Conservation (phyloP, 148 eudicot species). For the Spergularia marina region DNA sequence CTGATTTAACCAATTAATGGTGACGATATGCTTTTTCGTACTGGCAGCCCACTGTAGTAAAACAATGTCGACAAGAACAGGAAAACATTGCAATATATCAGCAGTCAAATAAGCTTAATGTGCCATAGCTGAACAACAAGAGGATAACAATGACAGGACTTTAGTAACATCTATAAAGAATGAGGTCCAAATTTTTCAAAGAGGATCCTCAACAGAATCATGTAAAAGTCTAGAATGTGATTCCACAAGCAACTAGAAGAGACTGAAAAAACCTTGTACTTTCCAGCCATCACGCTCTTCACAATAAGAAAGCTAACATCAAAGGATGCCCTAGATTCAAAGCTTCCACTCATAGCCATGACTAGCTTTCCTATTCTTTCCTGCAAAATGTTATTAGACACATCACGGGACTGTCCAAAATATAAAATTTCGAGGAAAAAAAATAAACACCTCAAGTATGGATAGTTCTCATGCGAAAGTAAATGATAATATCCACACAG, state of each 20-base stretch:
- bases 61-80: not conserved
- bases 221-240: not conserved
- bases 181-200: not conserved
- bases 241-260: conserved; percentile 3
- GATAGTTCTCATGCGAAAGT: not conserved
- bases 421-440: not conserved
- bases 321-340: conserved; percentile 55
- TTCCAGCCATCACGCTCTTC: conserved; percentile 82
- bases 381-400: conserved; percentile 40
- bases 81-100: conserved; percentile 1
- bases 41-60: conserved; percentile 79
- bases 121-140: not conserved
- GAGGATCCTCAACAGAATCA: not conserved
- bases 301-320: conserved; percentile 92
- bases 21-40: conserved; percentile 75
- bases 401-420: conserved; percentile 3
- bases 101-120: not conserved
- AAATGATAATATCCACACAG: conserved; percentile 3
- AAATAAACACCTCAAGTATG: not conserved
- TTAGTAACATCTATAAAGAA: not conserved
- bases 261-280: conserved; percentile 65
- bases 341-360: conserved; percentile 79
- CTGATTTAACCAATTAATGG: conserved; percentile 80
- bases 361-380: conserved; percentile 70
- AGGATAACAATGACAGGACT: not conserved